Conservation (phyloP, 148 eudicot genomes). For the Mesembryanthemum crystallinum region DNA sequence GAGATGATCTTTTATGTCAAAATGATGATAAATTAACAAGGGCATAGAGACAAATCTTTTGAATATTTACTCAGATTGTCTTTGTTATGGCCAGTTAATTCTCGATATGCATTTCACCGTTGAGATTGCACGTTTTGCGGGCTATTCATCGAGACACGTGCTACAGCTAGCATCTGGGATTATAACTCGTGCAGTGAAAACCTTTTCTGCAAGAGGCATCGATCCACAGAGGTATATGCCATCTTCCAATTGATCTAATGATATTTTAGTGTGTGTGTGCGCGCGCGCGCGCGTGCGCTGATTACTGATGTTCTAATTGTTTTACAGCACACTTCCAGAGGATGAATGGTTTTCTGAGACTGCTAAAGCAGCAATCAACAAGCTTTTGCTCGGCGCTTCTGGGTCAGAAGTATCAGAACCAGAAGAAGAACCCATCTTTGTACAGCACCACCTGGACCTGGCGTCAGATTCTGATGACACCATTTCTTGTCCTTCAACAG, state of each 20-base stretch:
- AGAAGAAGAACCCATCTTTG: conserved; percentile 55
- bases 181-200: conserved; percentile 77
- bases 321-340: conserved; percentile 69
- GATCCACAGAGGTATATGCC: conserved; percentile 85
- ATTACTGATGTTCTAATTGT: background rate
- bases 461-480: conserved; percentile 71
- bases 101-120: conserved; percentile 99
- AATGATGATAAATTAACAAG: background rate
- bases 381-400: conserved; percentile 66
- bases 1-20: background rate
- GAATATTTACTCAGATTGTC: background rate
- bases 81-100: conserved; percentile 63
- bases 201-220: conserved; percentile 83
- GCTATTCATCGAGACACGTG: conserved; percentile 71
- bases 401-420: conserved; percentile 78
- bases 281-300: too few species aligned
- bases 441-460: conserved; percentile 45
- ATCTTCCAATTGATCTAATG: background rate
- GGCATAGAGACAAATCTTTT: too few species aligned
- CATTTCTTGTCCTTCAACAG: conserved; percentile 64
- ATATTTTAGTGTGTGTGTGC: too few species aligned
- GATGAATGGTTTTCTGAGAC: conserved; percentile 95
- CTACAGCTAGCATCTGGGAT: conserved; percentile 78
- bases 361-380: conserved; percentile 75
- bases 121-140: conserved; percentile 91